phyloP scores from a whole-genome alignment of 1,284 basidiomycete genomes.

The Stereum hirsutum region DNA sequence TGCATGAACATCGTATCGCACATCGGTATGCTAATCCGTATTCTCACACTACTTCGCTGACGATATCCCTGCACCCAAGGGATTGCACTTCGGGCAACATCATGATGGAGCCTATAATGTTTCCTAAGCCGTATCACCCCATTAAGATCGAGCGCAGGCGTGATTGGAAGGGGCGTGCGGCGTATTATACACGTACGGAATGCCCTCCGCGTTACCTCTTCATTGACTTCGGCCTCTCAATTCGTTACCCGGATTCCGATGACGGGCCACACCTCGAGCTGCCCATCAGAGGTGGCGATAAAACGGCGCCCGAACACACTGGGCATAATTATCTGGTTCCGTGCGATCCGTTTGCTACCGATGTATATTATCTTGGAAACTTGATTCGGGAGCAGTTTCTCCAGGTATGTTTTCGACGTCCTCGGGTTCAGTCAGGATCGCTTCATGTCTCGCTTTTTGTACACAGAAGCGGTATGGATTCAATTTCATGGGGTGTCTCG shows the following conservation, averaged over 20 bases:
- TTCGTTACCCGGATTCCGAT: conserved; percentile 5
- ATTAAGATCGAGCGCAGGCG: conserved; percentile 1
- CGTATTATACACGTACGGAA: conserved; percentile 16
- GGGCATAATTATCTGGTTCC: not conserved
- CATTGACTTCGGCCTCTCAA: conserved; percentile 25
- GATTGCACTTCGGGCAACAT: conserved; percentile 25
- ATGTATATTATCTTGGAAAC: conserved; percentile 17
- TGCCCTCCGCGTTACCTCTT: conserved; percentile 20
- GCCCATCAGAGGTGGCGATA: conserved; percentile 4
- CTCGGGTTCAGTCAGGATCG: no score
- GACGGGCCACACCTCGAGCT: conserved; percentile 2
- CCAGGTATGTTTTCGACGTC: conserved; percentile 3
- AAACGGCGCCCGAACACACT: conserved; percentile 6
- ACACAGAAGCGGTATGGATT: conserved; percentile 13
- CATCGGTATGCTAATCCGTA: conserved; percentile 12
- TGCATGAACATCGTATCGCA: conserved; percentile 16
- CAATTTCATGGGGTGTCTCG: conserved; percentile 20
- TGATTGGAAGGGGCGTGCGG: conserved; percentile 12
- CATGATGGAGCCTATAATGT: conserved; percentile 26
- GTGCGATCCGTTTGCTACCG: conserved; percentile 15
- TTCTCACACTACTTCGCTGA: not conserved
- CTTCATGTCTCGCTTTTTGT: no score
- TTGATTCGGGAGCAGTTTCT: conserved; percentile 9
- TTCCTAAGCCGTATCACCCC: conserved; percentile 19
- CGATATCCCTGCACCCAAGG: conserved; percentile 13